Evolutionary conservation across 108 stramenopile species (phyloP).

Genomic region (Skeletonema tropicum): DNA sequence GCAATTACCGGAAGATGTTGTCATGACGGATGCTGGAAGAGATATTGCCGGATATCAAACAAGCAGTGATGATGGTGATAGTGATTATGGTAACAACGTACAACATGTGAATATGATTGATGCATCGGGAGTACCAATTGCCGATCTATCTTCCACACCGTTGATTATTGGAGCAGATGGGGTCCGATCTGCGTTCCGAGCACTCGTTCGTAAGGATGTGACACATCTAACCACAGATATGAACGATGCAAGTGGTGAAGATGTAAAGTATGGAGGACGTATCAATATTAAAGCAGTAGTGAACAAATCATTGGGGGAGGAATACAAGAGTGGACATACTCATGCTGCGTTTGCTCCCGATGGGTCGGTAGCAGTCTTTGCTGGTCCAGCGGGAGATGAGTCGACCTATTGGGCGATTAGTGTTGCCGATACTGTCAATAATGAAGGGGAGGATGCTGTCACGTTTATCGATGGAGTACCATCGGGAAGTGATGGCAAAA

Average conservation of each 20-base stretch:
- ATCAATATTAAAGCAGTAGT: slow-evolving; percentile 15
- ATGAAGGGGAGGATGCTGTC: slow-evolving; percentile 1
- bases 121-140: background rate
- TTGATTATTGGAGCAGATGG: slow-evolving; percentile 16
- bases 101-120: background rate
- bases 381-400: slow-evolving; percentile 16
- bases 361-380: slow-evolving; percentile 16
- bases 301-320: slow-evolving; percentile 1
- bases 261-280: slow-evolving; percentile 14
- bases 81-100: too few relatives aligned
- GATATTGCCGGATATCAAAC: background rate
- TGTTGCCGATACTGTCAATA: slow-evolving; percentile 7
- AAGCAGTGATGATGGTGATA: background rate
- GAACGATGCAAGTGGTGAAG: slow-evolving; percentile 6
- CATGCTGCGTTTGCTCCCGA: slow-evolving; percentile 11
- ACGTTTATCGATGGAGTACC: background rate
- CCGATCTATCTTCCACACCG: slow-evolving; percentile 1
- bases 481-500: slow-evolving; percentile 1
- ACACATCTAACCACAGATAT: background rate
- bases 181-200: slow-evolving; percentile 1
- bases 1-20: background rate
- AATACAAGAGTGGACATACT: slow-evolving; percentile 10
- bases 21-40: background rate
- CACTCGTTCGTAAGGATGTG: slow-evolving; percentile 3
- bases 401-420: slow-evolving; percentile 14